Evolutionary conservation across 176 grass and related monocot genomes (phyloP), one percentile per base, ranked within the genome.

Genomic region (Secale cereale): DNA sequence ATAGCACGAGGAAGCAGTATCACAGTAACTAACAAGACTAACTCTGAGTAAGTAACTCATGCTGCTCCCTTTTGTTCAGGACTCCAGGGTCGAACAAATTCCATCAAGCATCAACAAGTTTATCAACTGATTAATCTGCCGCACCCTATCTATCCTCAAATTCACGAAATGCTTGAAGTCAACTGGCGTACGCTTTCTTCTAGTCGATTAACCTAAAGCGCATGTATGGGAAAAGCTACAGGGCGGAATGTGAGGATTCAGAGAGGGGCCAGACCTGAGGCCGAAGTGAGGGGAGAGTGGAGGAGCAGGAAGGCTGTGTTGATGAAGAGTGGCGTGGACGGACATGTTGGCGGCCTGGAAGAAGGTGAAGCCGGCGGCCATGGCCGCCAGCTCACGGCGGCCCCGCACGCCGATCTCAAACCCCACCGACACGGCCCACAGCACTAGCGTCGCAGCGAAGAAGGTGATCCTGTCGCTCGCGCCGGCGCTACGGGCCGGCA

Each of bases 301-400:
- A 52, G 96, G 90, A 99, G 94, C 22, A 90, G 94, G 26, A 88
- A 91, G 40, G 90, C 83, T 50, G 97, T 99, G 86, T 99, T 99
- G 74, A 99, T 86, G 71, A 99, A 89, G 79, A 96, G 83, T 77
- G 43, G 80, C 82, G 73, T 89, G 93, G 15, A 94, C 78, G 50
- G 83, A 84, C 62, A 52, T 78, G 87, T 95, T 98, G 30, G 97
- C 93, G 12, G 82, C 83, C 78, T 99, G 93, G 88, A 99, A 96
- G 91, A 96, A 99, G 65, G 91, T 57, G 46, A 98, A 92, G 23
- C 91, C 91, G 17, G 85, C 87, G 65, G 88, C 91, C 64, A 96
- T 76, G 16, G 85, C 81, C 13, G 79, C 75, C 48, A 94, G 88
- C 75, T 98, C 86, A 16, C 62, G 84, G 27, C 88, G 76, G 37